Conservation (phyloP, 169 alveolate genomes). For the Eimeria praecox region DNA sequence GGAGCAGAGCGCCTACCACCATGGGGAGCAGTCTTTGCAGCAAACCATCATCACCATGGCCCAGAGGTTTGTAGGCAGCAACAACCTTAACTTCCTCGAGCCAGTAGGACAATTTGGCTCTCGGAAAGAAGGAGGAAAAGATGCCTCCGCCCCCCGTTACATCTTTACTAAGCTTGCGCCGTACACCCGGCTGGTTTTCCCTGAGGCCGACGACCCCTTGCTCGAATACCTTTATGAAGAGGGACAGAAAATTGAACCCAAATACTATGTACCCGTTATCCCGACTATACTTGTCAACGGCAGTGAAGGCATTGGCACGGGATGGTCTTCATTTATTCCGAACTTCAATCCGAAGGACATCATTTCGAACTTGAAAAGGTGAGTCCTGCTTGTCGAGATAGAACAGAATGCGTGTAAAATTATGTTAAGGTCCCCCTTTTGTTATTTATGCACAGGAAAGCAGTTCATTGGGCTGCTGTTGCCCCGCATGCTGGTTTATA, state of each 20-base stretch:
- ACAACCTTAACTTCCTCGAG: slow-evolving; percentile 88
- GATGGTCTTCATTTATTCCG: slow-evolving; percentile 97
- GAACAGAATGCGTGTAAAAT: background rate
- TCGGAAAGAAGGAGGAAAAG: slow-evolving; percentile 99
- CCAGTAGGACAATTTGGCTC: slow-evolving; percentile 98
- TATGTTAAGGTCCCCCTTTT: background rate
- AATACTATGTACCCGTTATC: slow-evolving; percentile 98
- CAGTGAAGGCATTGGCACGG: slow-evolving; percentile 99
- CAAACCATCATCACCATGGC: slow-evolving; percentile 99
- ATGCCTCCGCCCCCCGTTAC: slow-evolving; percentile 97
- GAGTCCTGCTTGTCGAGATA: background rate
- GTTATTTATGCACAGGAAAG: background rate
- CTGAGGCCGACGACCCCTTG: slow-evolving; percentile 90
- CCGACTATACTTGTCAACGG: slow-evolving; percentile 99
- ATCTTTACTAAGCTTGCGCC: slow-evolving; percentile 93
- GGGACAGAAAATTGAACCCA: slow-evolving; percentile 99
- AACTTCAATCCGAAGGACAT: slow-evolving; percentile 98
- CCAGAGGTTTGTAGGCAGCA: slow-evolving; percentile 99
- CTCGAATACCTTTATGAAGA: slow-evolving; percentile 93
- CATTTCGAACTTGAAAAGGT: slow-evolving; percentile 92
- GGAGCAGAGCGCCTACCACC: slow-evolving; percentile 99
- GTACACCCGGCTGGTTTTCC: slow-evolving; percentile 91
- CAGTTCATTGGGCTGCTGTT: background rate
- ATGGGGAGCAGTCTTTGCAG: slow-evolving; percentile 98
- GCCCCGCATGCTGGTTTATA: background rate